Percentiles rank a stretch among this genome's conserved stretches.
Evolutionary conservation across 768 basidiomycete species (phyloP).

Genomic region (Leccinum rimulosum): DNA sequence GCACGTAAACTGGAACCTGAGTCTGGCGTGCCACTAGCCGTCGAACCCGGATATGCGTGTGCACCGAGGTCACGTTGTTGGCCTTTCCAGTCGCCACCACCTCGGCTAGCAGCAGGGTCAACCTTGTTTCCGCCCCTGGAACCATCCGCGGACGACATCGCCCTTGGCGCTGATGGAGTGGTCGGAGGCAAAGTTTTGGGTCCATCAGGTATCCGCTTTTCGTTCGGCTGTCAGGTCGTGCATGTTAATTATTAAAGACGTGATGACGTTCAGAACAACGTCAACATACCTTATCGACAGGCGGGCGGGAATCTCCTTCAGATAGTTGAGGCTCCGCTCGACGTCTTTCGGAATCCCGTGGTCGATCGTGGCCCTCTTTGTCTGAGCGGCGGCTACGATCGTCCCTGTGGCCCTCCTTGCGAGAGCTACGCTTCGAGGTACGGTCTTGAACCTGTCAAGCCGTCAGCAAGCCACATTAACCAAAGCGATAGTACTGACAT

Average conservation of each 20-base stretch:
- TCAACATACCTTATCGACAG: conserved; percentile 60
- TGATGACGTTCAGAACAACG: background rate
- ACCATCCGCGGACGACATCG: conserved; percentile 55
- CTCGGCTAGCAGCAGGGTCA: conserved; percentile 35
- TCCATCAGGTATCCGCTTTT: conserved; percentile 57
- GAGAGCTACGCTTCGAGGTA: conserved; percentile 75
- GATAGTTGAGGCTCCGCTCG: conserved; percentile 58
- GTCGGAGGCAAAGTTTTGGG: conserved; percentile 53
- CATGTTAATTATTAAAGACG: conserved; percentile 9
- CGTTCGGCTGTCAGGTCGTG: conserved; percentile 37
- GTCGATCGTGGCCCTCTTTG: conserved; percentile 66
- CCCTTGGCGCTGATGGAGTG: conserved; percentile 69
- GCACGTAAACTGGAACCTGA: conserved; percentile 45
- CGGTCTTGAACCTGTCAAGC: conserved; percentile 55
- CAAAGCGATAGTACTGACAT: conserved; percentile 45
- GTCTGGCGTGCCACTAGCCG: conserved; percentile 20
- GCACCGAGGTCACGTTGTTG: conserved; percentile 35
- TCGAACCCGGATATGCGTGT: conserved; percentile 22
- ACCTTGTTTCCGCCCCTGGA: conserved; percentile 39
- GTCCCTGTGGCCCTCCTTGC: conserved; percentile 75
- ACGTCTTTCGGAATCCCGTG: conserved; percentile 66
- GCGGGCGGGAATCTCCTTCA: conserved; percentile 48
- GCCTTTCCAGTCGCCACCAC: conserved; percentile 52
- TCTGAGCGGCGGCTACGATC: conserved; percentile 69
- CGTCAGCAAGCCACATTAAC: conserved; percentile 11